Evolutionary conservation across 306 rosid species (phyloP).

Genomic region (Vigna nakashimae): DNA sequence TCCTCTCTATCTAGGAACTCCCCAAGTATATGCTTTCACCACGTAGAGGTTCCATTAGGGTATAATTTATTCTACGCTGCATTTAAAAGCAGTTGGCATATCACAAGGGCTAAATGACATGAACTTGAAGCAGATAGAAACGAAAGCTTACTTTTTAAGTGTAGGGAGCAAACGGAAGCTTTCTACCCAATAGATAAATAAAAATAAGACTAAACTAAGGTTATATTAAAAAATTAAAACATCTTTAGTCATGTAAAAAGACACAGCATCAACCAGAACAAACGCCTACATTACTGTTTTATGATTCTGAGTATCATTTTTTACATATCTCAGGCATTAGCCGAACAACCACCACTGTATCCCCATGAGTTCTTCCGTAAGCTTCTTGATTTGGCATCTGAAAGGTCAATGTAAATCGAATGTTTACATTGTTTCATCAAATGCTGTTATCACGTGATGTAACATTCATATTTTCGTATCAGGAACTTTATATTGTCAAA

Average conservation of each 20-base stretch:
- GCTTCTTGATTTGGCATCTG: conserved; percentile 83
- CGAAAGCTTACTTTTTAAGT: neutral
- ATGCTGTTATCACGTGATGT: neutral
- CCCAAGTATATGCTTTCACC: neutral
- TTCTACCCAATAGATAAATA: neutral
- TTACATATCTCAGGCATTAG: conserved; percentile 73
- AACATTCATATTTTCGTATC: conserved; percentile 16
- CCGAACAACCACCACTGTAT: conserved; percentile 81
- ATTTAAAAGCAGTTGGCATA: conserved; percentile 22
- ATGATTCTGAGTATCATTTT: conserved; percentile 37
- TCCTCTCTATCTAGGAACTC: neutral
- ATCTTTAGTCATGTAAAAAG: conserved; percentile 17
- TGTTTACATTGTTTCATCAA: conserved; percentile 23
- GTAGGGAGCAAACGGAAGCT: neutral
- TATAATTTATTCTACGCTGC: neutral
- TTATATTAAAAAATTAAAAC: conserved; percentile 12
- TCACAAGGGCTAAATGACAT: conserved; percentile 18
- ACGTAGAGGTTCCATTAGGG: conserved; percentile 1
- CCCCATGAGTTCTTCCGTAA: conserved; percentile 89
- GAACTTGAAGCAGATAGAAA: conserved; percentile 16
- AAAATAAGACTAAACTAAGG: conserved; percentile 6
- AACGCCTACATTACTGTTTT: neutral
- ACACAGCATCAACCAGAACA: neutral
- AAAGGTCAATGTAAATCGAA: conserved; percentile 55
- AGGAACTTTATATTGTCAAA: conserved; percentile 25